phyloP scores from a whole-genome alignment of 345 rosid genomes.

The Lumnitzera littorea region DNA sequence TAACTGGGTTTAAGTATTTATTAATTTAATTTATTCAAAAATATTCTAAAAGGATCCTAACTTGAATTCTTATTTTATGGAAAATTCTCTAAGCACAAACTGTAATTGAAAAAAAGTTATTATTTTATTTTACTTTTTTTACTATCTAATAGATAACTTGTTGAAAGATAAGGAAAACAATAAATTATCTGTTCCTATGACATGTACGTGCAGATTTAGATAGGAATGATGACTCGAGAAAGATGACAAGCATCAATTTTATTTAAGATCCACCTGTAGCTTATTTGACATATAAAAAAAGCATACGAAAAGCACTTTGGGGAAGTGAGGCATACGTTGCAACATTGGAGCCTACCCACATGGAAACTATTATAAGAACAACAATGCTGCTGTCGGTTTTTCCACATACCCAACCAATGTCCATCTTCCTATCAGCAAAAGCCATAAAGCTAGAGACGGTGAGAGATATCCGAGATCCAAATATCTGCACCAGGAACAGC shows the following conservation, averaged over 20 bases:
- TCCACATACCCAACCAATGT: slow-evolving; percentile 82
- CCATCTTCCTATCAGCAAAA: slow-evolving; percentile 57
- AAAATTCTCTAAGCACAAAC: too few relatives aligned
- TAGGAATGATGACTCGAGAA: too few relatives aligned
- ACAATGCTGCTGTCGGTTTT: slow-evolving; percentile 81
- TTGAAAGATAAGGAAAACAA: too few relatives aligned
- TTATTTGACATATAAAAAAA: slow-evolving; percentile 80
- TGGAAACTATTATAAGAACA: slow-evolving; percentile 49
- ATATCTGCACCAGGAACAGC: slow-evolving; percentile 41
- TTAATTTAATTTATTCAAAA: too few relatives aligned
- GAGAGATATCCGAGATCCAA: slow-evolving; percentile 59
- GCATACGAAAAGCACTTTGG: slow-evolving; percentile 71
- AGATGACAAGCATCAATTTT: slow-evolving; percentile 1
- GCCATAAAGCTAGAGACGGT: slow-evolving; percentile 57
- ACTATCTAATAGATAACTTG: too few relatives aligned
- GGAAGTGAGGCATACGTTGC: slow-evolving; percentile 82
- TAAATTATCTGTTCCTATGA: too few relatives aligned
- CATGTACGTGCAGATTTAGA: not conserved
- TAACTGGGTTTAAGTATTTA: too few relatives aligned
- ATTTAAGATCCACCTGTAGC: slow-evolving; percentile 58
- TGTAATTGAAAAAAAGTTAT: too few relatives aligned
- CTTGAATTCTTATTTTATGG: too few relatives aligned
- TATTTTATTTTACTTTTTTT: too few relatives aligned
- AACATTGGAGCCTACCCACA: slow-evolving; percentile 73
- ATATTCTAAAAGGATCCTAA: too few relatives aligned